A percentile compares a stretch with the other conserved stretches of the same genome.
Conservation (phyloP, 1,284 basidiomycete species). For the Pterula multifida region DNA sequence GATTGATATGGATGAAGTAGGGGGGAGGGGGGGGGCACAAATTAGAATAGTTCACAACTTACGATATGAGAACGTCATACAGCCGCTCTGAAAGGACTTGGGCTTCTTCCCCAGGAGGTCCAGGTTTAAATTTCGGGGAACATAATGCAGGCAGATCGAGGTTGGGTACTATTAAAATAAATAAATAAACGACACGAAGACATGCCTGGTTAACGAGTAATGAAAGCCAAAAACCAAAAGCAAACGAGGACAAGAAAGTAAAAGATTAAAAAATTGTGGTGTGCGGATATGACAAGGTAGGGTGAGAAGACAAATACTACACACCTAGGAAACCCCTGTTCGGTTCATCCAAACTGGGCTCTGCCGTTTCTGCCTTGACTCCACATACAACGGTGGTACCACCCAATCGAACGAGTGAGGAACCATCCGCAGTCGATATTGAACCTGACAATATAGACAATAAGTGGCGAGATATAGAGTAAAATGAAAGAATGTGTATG, state of each 20-base stretch:
- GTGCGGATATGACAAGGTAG: not conserved
- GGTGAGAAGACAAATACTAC: slow-evolving; percentile 11
- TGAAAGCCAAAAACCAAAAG: not conserved
- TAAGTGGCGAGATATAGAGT: not conserved
- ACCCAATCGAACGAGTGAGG: slow-evolving; percentile 80
- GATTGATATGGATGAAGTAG: too few relatives aligned
- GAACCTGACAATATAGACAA: slow-evolving; percentile 41
- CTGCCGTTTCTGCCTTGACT: slow-evolving; percentile 88
- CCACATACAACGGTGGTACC: slow-evolving; percentile 89
- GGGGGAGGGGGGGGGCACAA: too few relatives aligned
- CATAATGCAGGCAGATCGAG: slow-evolving; percentile 88
- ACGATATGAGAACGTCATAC: slow-evolving; percentile 69
- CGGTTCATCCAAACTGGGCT: slow-evolving; percentile 70
- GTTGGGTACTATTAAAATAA: slow-evolving; percentile 52
- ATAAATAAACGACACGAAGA: not conserved
- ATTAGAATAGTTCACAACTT: slow-evolving; percentile 15
- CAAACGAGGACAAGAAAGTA: not conserved
- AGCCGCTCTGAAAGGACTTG: slow-evolving; percentile 79
- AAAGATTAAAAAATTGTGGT: not conserved
- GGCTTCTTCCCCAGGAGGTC: slow-evolving; percentile 86
- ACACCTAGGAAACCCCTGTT: slow-evolving; percentile 74
- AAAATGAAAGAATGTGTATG: not conserved
- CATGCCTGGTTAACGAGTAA: not conserved
- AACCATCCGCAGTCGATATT: slow-evolving; percentile 84
- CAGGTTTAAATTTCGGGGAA: slow-evolving; percentile 87